Base-by-base conservation (phyloP, 306 rosid genomes). In the Quercus suber region DNA sequence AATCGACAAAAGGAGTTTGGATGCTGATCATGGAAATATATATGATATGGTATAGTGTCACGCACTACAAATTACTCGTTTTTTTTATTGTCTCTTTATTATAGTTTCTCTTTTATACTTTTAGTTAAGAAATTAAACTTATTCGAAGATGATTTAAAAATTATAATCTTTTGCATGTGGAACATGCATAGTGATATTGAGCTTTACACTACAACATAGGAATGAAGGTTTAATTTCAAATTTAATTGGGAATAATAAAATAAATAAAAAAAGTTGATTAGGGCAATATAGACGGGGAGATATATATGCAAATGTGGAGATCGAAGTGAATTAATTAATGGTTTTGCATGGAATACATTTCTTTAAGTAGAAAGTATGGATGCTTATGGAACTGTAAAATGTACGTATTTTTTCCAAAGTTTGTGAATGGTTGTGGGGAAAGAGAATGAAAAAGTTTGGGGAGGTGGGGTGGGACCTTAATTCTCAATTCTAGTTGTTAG, bases 381-480 rank as follows among this genome's bases (percentile, higher is more conserved):
- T 78, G 88, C 93, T 78, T 60, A 80, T 75, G 83, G 79, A 75
- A 78, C 56, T 41, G 73, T 76, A 55, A 91, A 71, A 41, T 56
- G 51, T 79, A 82, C 74, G 80, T 78, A 78, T 79, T 69, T 76
- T 77, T n/a, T 23, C 73, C 68, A 71, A 78, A 78, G 68, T 60
- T 68, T 84, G 59, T 63, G 71, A 86, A 71, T 70, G 91, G 79
- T 78, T 68, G 89, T 73, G 88, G 81, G 81, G 73, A 64, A 79
- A 81, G 76, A 74, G 55, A 33, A 74, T 35, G n/a, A 60, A 70
- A 49, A 59, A 35, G 58, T 31, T 30, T 75, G 80, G 84, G 73
- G 41, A 41, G 45, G 83, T 77, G 84, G 65, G 70, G 55, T 84
- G 89, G 91, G 91, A 80, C 84, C 87, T 15, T 71, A 84, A 84